Conservation (phyloP, 257 asterid species). For the Ligustrum vulgare region DNA sequence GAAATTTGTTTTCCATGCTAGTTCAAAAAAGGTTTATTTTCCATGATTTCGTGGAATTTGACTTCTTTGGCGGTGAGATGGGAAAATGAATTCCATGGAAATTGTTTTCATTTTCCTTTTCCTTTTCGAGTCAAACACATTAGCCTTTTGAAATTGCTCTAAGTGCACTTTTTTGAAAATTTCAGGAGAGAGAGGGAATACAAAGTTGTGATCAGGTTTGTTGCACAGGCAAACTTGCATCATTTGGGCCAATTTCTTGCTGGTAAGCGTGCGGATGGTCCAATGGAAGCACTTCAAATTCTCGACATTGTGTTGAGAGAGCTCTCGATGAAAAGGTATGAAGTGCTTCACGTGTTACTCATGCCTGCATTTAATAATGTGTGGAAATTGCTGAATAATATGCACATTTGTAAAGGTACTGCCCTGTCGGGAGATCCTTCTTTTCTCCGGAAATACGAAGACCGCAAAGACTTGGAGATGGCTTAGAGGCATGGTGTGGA, state of each 20-base stretch:
- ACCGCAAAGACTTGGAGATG: constrained; percentile 93
- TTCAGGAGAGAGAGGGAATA: constrained; percentile 81
- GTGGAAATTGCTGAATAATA: constrained; percentile 5
- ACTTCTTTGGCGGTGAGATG: too few species aligned
- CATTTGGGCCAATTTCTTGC: constrained; percentile 92
- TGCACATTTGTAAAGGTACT: constrained; percentile 53
- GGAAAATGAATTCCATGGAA: too few species aligned
- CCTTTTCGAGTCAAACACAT: too few species aligned
- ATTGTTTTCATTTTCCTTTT: too few species aligned
- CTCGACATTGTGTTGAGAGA: constrained; percentile 93
- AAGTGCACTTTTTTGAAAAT: constrained; percentile 8
- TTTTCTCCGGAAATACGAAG: constrained; percentile 84
- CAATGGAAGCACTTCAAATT: constrained; percentile 91
- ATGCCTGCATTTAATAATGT: not conserved
- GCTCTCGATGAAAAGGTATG: constrained; percentile 76
- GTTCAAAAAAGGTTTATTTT: too few species aligned
- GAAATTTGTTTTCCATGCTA: too few species aligned
- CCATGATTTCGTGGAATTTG: too few species aligned
- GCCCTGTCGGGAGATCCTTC: constrained; percentile 91
- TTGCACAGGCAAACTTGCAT: constrained; percentile 80
- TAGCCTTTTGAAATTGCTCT: not conserved
- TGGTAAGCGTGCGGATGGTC: constrained; percentile 94
- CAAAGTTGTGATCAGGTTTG: constrained; percentile 84
- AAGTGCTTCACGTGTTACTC: not conserved
- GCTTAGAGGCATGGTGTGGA: constrained; percentile 99